These are phyloP conservation scores for Sugiyamaella marilandica DNA, from an alignment of 805 yeast genomes.

Conservation along the genomic window DNA sequence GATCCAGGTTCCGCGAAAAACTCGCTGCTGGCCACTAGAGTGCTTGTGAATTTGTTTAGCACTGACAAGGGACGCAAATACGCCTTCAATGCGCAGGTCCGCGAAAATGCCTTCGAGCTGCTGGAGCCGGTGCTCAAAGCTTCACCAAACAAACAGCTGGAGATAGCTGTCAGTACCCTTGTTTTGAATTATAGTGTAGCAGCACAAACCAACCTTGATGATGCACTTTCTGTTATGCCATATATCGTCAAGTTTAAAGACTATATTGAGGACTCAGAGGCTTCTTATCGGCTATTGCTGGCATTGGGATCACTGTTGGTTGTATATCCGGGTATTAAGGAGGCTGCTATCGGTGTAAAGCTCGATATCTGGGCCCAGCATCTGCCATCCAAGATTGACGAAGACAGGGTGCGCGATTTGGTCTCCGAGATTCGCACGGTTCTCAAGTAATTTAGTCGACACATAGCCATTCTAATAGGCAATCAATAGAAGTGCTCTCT, in stretches of 20 bases:
- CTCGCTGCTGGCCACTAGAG: slow-evolving; percentile 53
- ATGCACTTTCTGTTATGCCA: slow-evolving; percentile 27
- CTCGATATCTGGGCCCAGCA: neutral
- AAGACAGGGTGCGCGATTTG: neutral
- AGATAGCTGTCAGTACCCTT: slow-evolving; percentile 46
- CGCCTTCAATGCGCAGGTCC: slow-evolving; percentile 23
- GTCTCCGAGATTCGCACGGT: neutral
- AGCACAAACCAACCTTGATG: slow-evolving; percentile 28
- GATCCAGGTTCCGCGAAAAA: slow-evolving; percentile 33
- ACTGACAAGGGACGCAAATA: slow-evolving; percentile 26
- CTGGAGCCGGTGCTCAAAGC: slow-evolving; percentile 14
- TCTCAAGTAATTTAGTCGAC: neutral
- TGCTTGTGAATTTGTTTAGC: slow-evolving; percentile 51
- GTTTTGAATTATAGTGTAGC: slow-evolving; percentile 43
- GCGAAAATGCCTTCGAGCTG: slow-evolving; percentile 29
- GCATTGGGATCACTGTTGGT: slow-evolving; percentile 44
- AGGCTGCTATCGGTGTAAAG: neutral
- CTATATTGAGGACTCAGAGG: slow-evolving; percentile 48
- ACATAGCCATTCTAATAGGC: neutral
- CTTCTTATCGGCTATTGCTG: slow-evolving; percentile 59
- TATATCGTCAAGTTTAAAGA: slow-evolving; percentile 31
- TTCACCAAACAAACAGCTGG: slow-evolving; percentile 11
- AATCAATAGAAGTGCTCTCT: no score
- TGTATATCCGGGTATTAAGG: neutral
- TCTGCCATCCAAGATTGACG: neutral